Evolutionary conservation across 371 early-diverging fungal species (phyloP).

Genomic region (Apophysomyces sp.): DNA sequence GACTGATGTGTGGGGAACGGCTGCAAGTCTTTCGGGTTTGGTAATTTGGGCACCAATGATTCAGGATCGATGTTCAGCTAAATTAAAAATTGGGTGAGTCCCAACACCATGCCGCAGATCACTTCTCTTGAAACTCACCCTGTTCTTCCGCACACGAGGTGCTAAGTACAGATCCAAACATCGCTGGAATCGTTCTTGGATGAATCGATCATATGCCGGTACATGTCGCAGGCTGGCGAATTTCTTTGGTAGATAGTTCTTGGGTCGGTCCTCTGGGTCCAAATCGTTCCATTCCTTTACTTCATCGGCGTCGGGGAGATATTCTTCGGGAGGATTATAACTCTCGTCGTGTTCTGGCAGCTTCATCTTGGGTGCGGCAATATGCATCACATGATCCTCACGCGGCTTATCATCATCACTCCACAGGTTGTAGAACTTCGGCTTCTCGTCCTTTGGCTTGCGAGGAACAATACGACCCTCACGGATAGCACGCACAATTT

Average conservation of each 20-base stretch:
- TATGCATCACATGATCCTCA: conserved; percentile 73
- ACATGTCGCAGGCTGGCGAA: conserved; percentile 79
- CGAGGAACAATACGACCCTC: conserved; percentile 79
- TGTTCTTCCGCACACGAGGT: conserved; percentile 88
- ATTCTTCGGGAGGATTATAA: conserved; percentile 98
- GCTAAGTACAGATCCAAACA: conserved; percentile 96
- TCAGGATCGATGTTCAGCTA: conserved; percentile 89
- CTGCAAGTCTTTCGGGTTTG: conserved; percentile 91
- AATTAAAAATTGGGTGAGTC: neutral
- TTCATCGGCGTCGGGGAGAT: conserved; percentile 84
- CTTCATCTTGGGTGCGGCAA: conserved; percentile 90
- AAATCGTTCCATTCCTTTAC: conserved; percentile 70
- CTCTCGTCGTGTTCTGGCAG: conserved; percentile 92
- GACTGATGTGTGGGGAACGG: conserved; percentile 91
- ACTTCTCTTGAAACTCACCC: conserved; percentile 29
- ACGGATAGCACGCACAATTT: conserved; percentile 93
- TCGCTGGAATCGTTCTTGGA: conserved; percentile 94
- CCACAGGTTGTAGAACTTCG: conserved; percentile 89
- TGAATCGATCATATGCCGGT: conserved; percentile 82
- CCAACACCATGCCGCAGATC: neutral
- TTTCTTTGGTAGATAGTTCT: conserved; percentile 86
- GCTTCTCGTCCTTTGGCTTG: conserved; percentile 61
- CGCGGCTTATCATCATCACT: conserved; percentile 60
- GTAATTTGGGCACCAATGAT: conserved; percentile 92
- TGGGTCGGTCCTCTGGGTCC: conserved; percentile 80